Evolutionary conservation across 169 alveolate genomes (phyloP), one percentile per base, ranked within the genome.

Genomic region (Plasmodium billcollinsi): DNA sequence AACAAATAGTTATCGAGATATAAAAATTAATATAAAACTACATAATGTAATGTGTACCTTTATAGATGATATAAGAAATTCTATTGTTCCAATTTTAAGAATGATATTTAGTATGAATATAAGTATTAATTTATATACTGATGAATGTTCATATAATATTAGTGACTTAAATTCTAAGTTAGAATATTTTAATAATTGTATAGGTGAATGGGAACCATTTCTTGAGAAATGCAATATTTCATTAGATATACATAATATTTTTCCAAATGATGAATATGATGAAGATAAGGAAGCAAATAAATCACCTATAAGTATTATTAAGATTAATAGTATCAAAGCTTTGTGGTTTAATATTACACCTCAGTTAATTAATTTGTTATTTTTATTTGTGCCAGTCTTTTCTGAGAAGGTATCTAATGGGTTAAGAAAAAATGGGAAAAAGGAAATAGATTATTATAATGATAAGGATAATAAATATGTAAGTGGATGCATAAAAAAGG

Each of bases 141-240:
- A 73, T 78, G 76, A 63, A 72, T 71, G 80, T 54, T 71, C 93
- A 18, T 66, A 75, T 73, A 73, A 49, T 70, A 54, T 78, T 47
- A 78, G 61, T 50, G 80, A 83, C 21, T 92, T 93, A 63, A 76
- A 90, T 24, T 80, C 94, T 18, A 78, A 93, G 39, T 66, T 94
- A 33, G 95, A 93, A 47, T 94, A 94, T 83, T 92, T 93, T 88
- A 94, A 94, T 80, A 91, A 94, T n/a, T 74, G 88, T 29, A 90
- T 94, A 15, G 97, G 97, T 58, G 97, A 94, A 54, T 94, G 97
- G 97, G 97, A 94, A 76, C 97, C 97, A 49, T 94, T 88, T 89
- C 54, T 94, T 49, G 97, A 94, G 69, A 88, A 92, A 33, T 93
- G 94, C 66, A 93, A 89, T 76, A 76, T 50, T 49, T 90, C 91